Evolutionary conservation across 2,329 filamentous ascomycete genomes (phyloP).

Genomic region (Fusarium pseudoanthophilum): DNA sequence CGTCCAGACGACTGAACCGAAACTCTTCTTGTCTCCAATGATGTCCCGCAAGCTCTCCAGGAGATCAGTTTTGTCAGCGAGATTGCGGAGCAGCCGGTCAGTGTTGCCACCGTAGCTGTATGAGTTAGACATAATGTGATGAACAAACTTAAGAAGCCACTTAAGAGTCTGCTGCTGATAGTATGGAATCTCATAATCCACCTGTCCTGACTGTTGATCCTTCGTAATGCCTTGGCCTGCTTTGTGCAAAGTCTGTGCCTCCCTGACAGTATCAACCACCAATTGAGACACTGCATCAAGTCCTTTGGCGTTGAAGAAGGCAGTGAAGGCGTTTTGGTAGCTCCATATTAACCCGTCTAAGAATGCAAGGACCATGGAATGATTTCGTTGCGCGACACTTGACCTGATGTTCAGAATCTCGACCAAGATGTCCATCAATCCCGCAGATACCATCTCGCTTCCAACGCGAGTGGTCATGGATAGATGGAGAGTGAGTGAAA

Average conservation of each 20-base stretch:
- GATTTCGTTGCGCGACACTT: slow-evolving; percentile 81
- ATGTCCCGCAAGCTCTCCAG: slow-evolving; percentile 82
- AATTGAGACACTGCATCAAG: slow-evolving; percentile 92
- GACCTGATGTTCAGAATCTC: slow-evolving; percentile 89
- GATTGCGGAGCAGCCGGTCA: slow-evolving; percentile 87
- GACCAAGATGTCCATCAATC: slow-evolving; percentile 88
- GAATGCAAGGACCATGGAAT: slow-evolving; percentile 86
- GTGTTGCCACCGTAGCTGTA: slow-evolving; percentile 79
- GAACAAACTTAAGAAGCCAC: slow-evolving; percentile 94
- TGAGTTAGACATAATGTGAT: slow-evolving; percentile 90
- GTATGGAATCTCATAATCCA: slow-evolving; percentile 94
- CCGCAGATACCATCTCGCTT: slow-evolving; percentile 86
- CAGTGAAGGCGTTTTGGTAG: slow-evolving; percentile 84
- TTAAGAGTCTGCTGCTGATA: slow-evolving; percentile 93
- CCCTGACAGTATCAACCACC: slow-evolving; percentile 80
- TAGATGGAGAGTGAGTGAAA: slow-evolving; percentile 86
- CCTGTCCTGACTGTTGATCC: slow-evolving; percentile 78
- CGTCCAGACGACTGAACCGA: slow-evolving; percentile 95
- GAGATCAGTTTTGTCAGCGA: slow-evolving; percentile 92
- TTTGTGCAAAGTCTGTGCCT: slow-evolving; percentile 73
- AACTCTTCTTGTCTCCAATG: slow-evolving; percentile 80
- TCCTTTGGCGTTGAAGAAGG: slow-evolving; percentile 83
- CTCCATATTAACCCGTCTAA: slow-evolving; percentile 89
- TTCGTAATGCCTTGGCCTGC: slow-evolving; percentile 77
- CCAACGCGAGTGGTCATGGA: slow-evolving; percentile 79